A percentile compares a stretch with the other conserved stretches of the same genome.
Conservation (phyloP, 345 rosid genomes). For the Conringia planisiliqua region DNA sequence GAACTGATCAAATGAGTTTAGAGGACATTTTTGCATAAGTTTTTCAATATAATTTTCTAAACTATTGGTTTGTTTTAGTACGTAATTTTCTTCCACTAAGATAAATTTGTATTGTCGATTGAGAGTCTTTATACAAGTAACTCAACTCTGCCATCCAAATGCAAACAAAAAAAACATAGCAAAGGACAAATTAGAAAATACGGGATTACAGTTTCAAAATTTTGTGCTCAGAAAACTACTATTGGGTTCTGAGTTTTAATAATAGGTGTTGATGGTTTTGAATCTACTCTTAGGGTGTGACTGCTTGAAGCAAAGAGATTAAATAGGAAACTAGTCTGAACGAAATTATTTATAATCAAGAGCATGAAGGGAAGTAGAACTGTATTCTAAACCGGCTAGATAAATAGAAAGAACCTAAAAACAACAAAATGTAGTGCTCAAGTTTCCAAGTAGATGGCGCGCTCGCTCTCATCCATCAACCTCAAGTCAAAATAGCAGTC, state of each 20-base stretch:
- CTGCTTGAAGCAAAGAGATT: no score
- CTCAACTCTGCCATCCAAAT: neutral
- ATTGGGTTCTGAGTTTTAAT: slow-evolving; percentile 14
- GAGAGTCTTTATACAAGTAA: neutral
- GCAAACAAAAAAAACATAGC: neutral
- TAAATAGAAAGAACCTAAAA: neutral
- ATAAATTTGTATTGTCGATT: no score
- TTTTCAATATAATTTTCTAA: neutral
- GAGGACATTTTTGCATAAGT: neutral
- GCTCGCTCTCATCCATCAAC: neutral
- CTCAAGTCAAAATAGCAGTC: slow-evolving; percentile 4
- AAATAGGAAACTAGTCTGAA: no score
- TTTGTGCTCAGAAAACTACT: slow-evolving; percentile 4
- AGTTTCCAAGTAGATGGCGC: neutral
- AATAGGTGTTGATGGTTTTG: neutral
- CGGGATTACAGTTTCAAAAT: neutral
- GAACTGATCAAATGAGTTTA: neutral
- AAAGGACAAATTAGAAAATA: neutral
- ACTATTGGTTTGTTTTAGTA: neutral
- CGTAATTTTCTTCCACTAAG: neutral
- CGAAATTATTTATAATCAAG: neutral
- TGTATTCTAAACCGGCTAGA: neutral
- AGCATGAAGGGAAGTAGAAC: neutral
- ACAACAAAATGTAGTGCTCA: neutral
- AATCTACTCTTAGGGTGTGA: neutral